Evolutionary conservation across 345 rosid genomes (phyloP), one percentile per base, ranked within the genome.

Genomic region (Brassica nigra): DNA sequence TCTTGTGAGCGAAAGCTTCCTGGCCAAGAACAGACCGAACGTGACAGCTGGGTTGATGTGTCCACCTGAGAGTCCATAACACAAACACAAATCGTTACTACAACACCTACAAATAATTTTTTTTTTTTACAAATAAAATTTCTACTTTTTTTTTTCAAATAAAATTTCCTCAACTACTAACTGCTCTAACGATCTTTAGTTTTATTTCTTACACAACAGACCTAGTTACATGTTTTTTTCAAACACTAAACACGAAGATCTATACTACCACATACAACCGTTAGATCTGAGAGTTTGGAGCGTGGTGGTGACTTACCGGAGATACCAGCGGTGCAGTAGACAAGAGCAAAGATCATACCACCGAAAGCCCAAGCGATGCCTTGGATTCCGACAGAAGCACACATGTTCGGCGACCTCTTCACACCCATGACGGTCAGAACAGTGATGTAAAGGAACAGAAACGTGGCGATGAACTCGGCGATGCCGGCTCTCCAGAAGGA

Each of bases 321-420:
- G 82, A 82, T 79, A 76, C 87, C 87, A 47, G 87, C 87, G 59
- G 87, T 84, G 63, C 86, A 84, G 83, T 84, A 84, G 74, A 84
- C 84, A 34, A 84, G 86, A 70, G 86, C 86, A 33, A 84, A 84
- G 83, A 84, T 84, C 87, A 84, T 84, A 77, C 87, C 87, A 76
- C 87, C 87, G 63, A 85, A 85, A 42, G 87, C 83, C 87, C 87
- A 84, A 69, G 87, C 87, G 72, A 84, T 79, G 0, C 87, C 87
- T 77, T 84, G 87, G 76, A 85, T 82, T 23, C 87, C 85, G 3
- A 85, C 87, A n/a, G 85, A 79, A 66, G 87, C 84, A 74, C 85
- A 85, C 83, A 75, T 82, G 68, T 28, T 76, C 1, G 81, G 73
- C 23, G 85, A 33, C 31, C 82, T 82, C 11, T 72, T 85, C 9